phyloP scores from a whole-genome alignment of 1,284 basidiomycete genomes.

The Psilocybe mexicana region DNA sequence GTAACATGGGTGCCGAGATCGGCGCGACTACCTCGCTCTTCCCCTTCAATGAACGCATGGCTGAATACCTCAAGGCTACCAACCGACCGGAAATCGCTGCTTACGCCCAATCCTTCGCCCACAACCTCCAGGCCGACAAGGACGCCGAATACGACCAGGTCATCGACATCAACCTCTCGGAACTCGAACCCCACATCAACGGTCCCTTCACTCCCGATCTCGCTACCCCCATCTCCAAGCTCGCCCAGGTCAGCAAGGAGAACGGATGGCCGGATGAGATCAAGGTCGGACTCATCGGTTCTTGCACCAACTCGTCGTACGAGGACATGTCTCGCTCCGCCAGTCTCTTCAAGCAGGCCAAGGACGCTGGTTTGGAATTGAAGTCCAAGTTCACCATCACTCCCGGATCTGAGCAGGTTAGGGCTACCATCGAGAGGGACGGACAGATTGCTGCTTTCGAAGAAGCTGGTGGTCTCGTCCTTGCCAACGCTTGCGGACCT shows the following conservation, averaged over 20 bases:
- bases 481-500: slow-evolving; percentile 98
- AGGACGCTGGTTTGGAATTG: slow-evolving; percentile 82
- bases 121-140: slow-evolving; percentile 92
- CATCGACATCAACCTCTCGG: slow-evolving; percentile 94
- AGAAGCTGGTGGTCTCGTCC: slow-evolving; percentile 86
- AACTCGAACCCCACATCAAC: slow-evolving; percentile 99
- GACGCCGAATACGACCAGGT: slow-evolving; percentile 92
- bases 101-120: slow-evolving; percentile 88
- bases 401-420: slow-evolving; percentile 97
- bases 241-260: slow-evolving; percentile 89
- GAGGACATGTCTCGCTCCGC: slow-evolving; percentile 99
- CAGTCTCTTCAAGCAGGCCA: slow-evolving; percentile 89
- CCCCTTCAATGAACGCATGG: slow-evolving; percentile 98
- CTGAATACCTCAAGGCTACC: slow-evolving; percentile 91
- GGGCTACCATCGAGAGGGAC: slow-evolving; percentile 96
- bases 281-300: slow-evolving; percentile 97
- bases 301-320: slow-evolving; percentile 99
- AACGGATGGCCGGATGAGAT: slow-evolving; percentile 97
- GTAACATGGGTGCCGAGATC: slow-evolving; percentile 99
- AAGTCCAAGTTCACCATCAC: slow-evolving; percentile 98
- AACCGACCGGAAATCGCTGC: slow-evolving; percentile 87
- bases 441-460: slow-evolving; percentile 91
- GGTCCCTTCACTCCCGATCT: slow-evolving; percentile 98
- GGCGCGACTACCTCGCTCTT: slow-evolving; percentile 98
- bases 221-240: slow-evolving; percentile 95